phyloP scores from a whole-genome alignment of 495 filamentous ascomycete genomes.

The Hypoxylon lienhwacheense region DNA sequence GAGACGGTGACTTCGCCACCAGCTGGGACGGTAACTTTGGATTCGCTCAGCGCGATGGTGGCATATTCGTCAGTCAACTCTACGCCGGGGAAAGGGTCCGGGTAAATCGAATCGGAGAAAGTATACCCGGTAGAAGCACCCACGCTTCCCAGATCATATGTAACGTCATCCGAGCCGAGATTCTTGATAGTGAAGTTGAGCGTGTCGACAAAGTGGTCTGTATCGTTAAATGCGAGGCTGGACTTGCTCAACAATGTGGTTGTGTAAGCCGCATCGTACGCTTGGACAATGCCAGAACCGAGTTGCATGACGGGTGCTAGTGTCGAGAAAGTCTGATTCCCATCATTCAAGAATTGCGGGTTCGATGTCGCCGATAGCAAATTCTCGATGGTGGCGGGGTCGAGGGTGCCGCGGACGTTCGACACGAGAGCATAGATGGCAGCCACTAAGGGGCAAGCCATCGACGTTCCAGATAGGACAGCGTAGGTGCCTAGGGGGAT shows the following conservation, averaged over 20 bases:
- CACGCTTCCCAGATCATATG: slow-evolving; percentile 50
- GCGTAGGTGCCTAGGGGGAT: slow-evolving; percentile 54
- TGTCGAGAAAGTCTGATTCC: slow-evolving; percentile 39
- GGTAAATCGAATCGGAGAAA: slow-evolving; percentile 39
- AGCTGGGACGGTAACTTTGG: slow-evolving; percentile 41
- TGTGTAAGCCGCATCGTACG: slow-evolving; percentile 57
- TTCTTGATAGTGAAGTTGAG: slow-evolving; percentile 58
- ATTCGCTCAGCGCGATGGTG: slow-evolving; percentile 36
- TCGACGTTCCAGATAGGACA: slow-evolving; percentile 61
- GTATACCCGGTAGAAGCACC: slow-evolving; percentile 52
- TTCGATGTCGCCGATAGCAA: slow-evolving; percentile 50
- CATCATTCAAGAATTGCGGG: slow-evolving; percentile 53
- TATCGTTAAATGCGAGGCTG: slow-evolving; percentile 62
- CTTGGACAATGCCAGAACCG: slow-evolving; percentile 59
- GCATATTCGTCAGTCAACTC: slow-evolving; percentile 44
- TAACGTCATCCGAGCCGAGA: slow-evolving; percentile 47
- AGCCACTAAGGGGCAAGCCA: slow-evolving; percentile 61
- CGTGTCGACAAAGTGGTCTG: slow-evolving; percentile 50
- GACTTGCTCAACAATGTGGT: slow-evolving; percentile 56
- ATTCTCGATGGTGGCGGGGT: slow-evolving; percentile 51
- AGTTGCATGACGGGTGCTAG: slow-evolving; percentile 60
- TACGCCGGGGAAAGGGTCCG: slow-evolving; percentile 43
- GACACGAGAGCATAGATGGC: slow-evolving; percentile 58
- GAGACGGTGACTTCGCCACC: slow-evolving; percentile 44
- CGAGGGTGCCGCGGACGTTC: slow-evolving; percentile 51